A percentile compares a stretch with the other conserved stretches of the same genome.
phyloP scores from a whole-genome alignment of 306 rosid genomes.

The Cucumis melo region DNA sequence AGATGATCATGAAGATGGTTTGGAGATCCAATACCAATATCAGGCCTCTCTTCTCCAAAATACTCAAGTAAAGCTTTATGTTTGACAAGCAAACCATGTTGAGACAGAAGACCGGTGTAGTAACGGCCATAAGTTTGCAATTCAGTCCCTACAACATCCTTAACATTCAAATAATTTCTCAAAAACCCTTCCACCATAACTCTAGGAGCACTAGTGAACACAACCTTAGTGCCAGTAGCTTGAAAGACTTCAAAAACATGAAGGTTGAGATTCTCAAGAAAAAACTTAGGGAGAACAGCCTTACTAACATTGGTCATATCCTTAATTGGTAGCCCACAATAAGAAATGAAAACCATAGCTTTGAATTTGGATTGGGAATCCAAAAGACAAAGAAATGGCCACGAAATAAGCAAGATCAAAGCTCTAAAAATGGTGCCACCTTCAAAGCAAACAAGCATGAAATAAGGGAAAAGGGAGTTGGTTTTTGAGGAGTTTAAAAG shows the following conservation, averaged over 20 bases:
- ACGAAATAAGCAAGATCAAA: conserved; percentile 45
- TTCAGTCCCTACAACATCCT: conserved; percentile 59
- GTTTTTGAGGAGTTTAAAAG: conserved; percentile 23
- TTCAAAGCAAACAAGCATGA: conserved; percentile 91
- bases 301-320: conserved; percentile 43
- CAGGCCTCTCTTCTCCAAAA: conserved; percentile 61
- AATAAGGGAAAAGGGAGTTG: conserved; percentile 58
- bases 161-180: conserved; percentile 49
- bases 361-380: conserved; percentile 34
- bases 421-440: conserved; percentile 73
- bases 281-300: conserved; percentile 76
- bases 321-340: conserved; percentile 42
- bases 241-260: conserved; percentile 41
- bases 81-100: conserved; percentile 45
- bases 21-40: conserved; percentile 59
- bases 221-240: conserved; percentile 34
- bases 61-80: conserved; percentile 50
- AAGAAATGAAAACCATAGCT: conserved; percentile 57
- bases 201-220: conserved; percentile 63
- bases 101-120: conserved; percentile 51
- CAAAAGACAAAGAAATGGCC: conserved; percentile 41
- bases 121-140: conserved; percentile 36
- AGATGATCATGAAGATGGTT: conserved; percentile 46
- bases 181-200: conserved; percentile 73
- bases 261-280: conserved; percentile 54